A percentile compares a stretch with the other conserved stretches of the same genome.
phyloP scores from a whole-genome alignment of 495 filamentous ascomycete species.

The Durotheca rogersii region DNA sequence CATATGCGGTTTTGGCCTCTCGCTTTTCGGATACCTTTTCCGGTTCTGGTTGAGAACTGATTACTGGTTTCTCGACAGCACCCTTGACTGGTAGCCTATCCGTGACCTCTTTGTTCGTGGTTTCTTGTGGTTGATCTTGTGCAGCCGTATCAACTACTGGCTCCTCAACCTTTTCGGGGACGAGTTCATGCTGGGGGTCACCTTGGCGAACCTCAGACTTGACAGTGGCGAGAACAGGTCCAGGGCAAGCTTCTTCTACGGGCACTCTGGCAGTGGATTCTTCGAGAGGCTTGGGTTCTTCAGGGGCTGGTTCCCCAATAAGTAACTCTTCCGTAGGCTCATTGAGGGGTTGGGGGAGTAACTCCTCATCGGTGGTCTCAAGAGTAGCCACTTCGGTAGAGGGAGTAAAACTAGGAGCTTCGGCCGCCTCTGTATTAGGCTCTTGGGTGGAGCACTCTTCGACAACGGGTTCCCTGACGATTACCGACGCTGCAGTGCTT shows the following conservation, averaged over 20 bases:
- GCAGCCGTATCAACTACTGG: not conserved
- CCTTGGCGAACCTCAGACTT: conserved; percentile 18
- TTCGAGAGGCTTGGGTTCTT: conserved; percentile 3
- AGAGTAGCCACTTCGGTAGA: not conserved
- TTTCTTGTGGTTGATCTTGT: conserved; percentile 3
- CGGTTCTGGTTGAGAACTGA: conserved; percentile 7
- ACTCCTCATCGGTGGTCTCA: conserved; percentile 12
- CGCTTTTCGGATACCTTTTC: conserved; percentile 20
- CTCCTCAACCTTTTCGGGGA: conserved; percentile 13
- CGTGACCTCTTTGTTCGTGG: conserved; percentile 8
- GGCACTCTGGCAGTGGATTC: conserved; percentile 2
- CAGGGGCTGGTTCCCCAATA: not conserved
- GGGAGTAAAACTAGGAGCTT: not conserved
- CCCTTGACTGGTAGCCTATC: conserved; percentile 2
- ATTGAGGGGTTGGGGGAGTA: conserved; percentile 5
- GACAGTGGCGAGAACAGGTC: conserved; percentile 13
- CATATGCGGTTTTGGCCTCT: conserved; percentile 4
- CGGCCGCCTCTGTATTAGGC: not conserved
- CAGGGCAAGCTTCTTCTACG: conserved; percentile 12
- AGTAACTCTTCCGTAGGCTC: not conserved
- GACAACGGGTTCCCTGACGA: not conserved
- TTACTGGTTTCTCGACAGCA: conserved; percentile 3
- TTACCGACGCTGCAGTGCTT: not conserved
- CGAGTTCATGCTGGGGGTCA: conserved; percentile 16
- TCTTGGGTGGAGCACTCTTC: not conserved